Conservation (phyloP, 2,329 filamentous ascomycete species). For the Pseudonectria foliicola region DNA sequence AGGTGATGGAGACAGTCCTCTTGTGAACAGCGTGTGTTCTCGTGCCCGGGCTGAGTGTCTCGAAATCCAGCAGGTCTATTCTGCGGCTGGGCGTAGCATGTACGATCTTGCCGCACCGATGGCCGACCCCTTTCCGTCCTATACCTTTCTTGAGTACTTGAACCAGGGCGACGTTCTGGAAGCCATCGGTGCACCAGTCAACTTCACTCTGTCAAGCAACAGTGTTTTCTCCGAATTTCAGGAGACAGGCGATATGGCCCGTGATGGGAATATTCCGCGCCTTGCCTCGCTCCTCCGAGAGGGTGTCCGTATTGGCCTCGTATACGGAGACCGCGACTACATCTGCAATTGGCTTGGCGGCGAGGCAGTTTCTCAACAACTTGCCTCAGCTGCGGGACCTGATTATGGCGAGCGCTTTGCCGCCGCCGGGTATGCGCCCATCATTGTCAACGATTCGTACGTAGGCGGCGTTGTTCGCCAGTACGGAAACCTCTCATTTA, state of each 20-base stretch:
- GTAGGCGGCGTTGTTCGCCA: slow-evolving; percentile 68
- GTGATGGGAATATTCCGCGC: slow-evolving; percentile 51
- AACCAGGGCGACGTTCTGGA: slow-evolving; percentile 50
- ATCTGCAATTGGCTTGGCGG: slow-evolving; percentile 67
- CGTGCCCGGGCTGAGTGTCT: slow-evolving; percentile 38
- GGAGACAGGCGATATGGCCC: slow-evolving; percentile 53
- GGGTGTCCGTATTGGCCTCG: slow-evolving; percentile 62
- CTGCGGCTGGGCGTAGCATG: slow-evolving; percentile 44
- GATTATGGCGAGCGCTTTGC: slow-evolving; percentile 50
- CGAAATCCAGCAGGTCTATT: slow-evolving; percentile 52
- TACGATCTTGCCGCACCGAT: slow-evolving; percentile 55
- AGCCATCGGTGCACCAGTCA: slow-evolving; percentile 55
- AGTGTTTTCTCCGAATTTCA: slow-evolving; percentile 41
- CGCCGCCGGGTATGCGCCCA: slow-evolving; percentile 62
- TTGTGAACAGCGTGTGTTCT: slow-evolving; percentile 41
- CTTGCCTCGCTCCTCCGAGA: slow-evolving; percentile 53
- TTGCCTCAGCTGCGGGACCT: slow-evolving; percentile 42
- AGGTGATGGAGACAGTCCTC: slow-evolving; percentile 31
- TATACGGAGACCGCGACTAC: slow-evolving; percentile 61
- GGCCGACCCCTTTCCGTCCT: slow-evolving; percentile 55
- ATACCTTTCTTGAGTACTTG: slow-evolving; percentile 56
- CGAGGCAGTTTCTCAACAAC: slow-evolving; percentile 59
- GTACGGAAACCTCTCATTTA: slow-evolving; percentile 66
- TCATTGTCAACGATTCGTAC: slow-evolving; percentile 61
- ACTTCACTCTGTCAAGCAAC: slow-evolving; percentile 46